Base-by-base conservation (phyloP, 2,329 filamentous ascomycete genomes). In the Pseudogymnoascus sp. region DNA sequence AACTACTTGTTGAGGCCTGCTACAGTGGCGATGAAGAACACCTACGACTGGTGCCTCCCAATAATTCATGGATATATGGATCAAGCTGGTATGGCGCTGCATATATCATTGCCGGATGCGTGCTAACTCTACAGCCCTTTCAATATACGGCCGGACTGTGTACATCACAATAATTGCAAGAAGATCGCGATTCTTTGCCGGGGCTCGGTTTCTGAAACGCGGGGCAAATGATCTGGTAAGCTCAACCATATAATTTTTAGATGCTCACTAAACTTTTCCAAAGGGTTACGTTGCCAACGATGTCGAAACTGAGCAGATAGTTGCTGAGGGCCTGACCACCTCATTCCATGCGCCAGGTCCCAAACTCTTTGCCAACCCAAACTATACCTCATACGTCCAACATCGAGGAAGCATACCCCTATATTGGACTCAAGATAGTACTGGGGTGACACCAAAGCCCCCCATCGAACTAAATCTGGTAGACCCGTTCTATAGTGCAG, bases 281-380 rank as follows among this genome's bases (percentile, higher is more conserved):
- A 33, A 79, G 71, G 93, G 94, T 12, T 96, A 96, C 72, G 94
- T 99, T 60, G 95, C 94, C 59, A 99, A 99, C 71, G 95, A 99
- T 74, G 94, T 99, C 22, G 95, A 99, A 75, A 97, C 94, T 0
- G 94, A 99, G 74, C 94, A 99, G 73, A 97, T 99, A 63, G 92
- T 99, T 4, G 94, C 92, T 0, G 94, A 99, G 71, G 90, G 92
- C 68, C 79, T 93, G 58, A 97, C 92, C 0, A 99, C 94, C 0
- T 97, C 94, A 0, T 97, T 99, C 68, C 94, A 99, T 75, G 88
- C 90, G 2, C 91, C 94, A 4, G 93, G 92, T 0, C 90, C 89
- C 2, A 85, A 85, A 57, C 81, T 96, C 9, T 97, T 91, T 72
- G 86, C 91, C 4, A 97, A 89, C 70, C 91, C 93, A 1, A 88